A percentile compares a stretch with the other conserved stretches of the same genome.
phyloP scores from a whole-genome alignment of 1,284 basidiomycete species.

The Agroathelia rolfsii region DNA sequence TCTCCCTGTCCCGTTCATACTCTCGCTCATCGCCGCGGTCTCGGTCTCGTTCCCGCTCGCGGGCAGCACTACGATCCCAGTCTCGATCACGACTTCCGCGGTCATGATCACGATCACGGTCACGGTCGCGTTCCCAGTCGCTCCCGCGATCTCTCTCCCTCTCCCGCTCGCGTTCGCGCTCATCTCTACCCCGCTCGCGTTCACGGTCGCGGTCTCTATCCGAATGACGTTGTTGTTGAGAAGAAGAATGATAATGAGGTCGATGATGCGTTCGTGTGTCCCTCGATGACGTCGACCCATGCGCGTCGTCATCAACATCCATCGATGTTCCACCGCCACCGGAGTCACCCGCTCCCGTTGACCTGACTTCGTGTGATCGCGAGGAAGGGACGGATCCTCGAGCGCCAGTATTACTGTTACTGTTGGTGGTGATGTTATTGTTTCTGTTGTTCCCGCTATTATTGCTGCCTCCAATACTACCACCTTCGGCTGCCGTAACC shows the following conservation, averaged over 20 bases:
- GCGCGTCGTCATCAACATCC: slow-evolving; percentile 49
- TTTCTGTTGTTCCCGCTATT: slow-evolving; percentile 17
- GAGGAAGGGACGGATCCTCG: slow-evolving; percentile 22
- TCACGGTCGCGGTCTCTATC: slow-evolving; percentile 27
- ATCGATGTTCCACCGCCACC: slow-evolving; percentile 31
- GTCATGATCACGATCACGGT: slow-evolving; percentile 21
- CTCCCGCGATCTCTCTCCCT: slow-evolving; percentile 24
- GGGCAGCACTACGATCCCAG: slow-evolving; percentile 16
- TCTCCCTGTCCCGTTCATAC: slow-evolving; percentile 10
- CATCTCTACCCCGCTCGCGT: slow-evolving; percentile 15
- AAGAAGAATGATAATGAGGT: slow-evolving; percentile 11
- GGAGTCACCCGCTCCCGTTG: not conserved
- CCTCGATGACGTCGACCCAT: slow-evolving; percentile 15
- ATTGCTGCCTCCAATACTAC: slow-evolving; percentile 16
- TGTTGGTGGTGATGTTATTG: slow-evolving; percentile 16
- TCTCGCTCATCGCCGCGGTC: slow-evolving; percentile 20
- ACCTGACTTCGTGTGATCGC: slow-evolving; percentile 13
- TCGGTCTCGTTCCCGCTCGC: slow-evolving; percentile 21
- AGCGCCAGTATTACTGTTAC: slow-evolving; percentile 15
- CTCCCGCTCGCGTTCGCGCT: slow-evolving; percentile 21
- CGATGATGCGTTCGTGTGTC: slow-evolving; percentile 25
- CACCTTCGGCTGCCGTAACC: slow-evolving; percentile 16
- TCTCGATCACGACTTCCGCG: slow-evolving; percentile 24
- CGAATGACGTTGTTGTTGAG: slow-evolving; percentile 19
- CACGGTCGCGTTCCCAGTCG: slow-evolving; percentile 27